These are phyloP conservation scores for Heritiera fomes DNA, from an alignment of 345 rosid genomes.

Conservation along the genomic window DNA sequence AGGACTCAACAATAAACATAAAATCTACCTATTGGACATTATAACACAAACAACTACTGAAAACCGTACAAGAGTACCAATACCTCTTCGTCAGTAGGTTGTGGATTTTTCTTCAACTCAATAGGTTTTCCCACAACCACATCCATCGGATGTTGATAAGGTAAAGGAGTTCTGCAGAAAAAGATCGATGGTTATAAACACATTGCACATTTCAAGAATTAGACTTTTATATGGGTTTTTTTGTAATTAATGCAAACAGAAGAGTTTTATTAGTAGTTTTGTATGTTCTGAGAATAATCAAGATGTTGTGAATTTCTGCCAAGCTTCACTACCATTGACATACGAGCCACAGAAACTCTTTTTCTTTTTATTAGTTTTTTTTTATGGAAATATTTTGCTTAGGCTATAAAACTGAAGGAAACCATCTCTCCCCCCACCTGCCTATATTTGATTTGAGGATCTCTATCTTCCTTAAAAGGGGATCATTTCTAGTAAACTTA, in stretches of 20 bases:
- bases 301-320: background rate
- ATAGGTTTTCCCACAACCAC: conserved; percentile 88
- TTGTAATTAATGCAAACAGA: background rate
- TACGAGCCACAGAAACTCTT: background rate
- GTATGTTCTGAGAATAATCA: background rate
- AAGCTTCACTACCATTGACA: background rate
- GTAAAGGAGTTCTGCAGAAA: conserved; percentile 67
- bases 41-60: background rate
- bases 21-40: background rate
- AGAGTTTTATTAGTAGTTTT: background rate
- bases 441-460: background rate
- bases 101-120: conserved; percentile 56
- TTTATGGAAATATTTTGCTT: background rate
- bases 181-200: background rate
- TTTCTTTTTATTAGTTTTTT: background rate
- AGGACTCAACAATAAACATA: background rate
- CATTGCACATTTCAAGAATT: background rate
- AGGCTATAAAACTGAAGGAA: background rate
- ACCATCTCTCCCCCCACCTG: background rate
- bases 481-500: too few relatives aligned
- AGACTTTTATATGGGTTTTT: background rate
- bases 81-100: conserved; percentile 89
- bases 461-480: background rate
- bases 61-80: background rate
- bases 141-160: conserved; percentile 70